A percentile compares a stretch with the other conserved stretches of the same genome.
These are phyloP conservation scores for Fusarium nurragi DNA, from an alignment of 2,329 filamentous ascomycete genomes.

Conservation along the genomic window DNA sequence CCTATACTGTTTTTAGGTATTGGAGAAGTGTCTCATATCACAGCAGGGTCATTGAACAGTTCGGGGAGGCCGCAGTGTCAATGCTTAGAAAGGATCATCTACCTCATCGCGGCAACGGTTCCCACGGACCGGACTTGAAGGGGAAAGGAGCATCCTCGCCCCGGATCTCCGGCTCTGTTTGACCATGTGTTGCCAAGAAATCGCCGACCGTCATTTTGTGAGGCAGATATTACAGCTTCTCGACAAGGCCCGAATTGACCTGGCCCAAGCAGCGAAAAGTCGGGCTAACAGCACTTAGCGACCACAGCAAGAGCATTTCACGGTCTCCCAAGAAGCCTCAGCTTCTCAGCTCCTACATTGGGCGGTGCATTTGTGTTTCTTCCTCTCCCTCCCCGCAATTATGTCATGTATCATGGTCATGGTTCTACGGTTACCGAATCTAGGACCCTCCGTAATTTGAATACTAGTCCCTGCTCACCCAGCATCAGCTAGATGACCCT, in stretches of 20 bases:
- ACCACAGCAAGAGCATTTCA: constrained; percentile 29
- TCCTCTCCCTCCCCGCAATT: constrained; percentile 52
- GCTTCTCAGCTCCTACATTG: constrained; percentile 33
- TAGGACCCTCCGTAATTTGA: constrained; percentile 51
- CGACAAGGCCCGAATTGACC: constrained; percentile 41
- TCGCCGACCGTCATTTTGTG: constrained; percentile 30
- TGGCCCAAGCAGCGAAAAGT: constrained; percentile 40
- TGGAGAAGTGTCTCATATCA: constrained; percentile 36
- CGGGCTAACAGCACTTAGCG: constrained; percentile 32
- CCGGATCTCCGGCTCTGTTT: constrained; percentile 25
- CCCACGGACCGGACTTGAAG: constrained; percentile 7
- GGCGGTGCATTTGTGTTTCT: constrained; percentile 26
- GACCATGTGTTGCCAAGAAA: constrained; percentile 32
- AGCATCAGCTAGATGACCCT: constrained; percentile 38
- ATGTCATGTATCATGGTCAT: constrained; percentile 57
- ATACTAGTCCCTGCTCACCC: constrained; percentile 44
- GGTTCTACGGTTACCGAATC: constrained; percentile 42
- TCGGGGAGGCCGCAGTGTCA: constrained; percentile 34
- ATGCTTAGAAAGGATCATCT: constrained; percentile 19
- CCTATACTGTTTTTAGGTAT: constrained; percentile 29
- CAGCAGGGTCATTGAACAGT: constrained; percentile 20
- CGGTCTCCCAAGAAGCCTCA: constrained; percentile 37
- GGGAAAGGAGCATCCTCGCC: constrained; percentile 26
- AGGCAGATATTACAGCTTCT: constrained; percentile 23
- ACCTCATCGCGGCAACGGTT: background rate